Evolutionary conservation across 495 filamentous ascomycete species (phyloP), one percentile per base, ranked within the genome.

Genomic region (Lasiosphaeria hispida): DNA sequence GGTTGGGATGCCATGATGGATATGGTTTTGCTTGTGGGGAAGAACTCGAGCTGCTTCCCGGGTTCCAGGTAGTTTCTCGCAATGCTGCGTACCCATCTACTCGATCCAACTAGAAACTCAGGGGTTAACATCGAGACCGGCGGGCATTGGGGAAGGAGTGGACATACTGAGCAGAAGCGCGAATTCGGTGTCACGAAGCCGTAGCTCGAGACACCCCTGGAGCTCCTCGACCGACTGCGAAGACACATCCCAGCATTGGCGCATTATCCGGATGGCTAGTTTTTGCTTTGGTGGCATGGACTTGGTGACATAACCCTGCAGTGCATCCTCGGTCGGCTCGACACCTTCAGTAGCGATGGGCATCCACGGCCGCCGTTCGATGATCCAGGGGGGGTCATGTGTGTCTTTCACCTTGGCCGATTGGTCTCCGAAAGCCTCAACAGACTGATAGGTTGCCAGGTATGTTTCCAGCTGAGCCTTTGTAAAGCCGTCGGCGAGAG

Each of bases 401-500:
- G 15, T 11, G 3, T 42, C 3, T 11, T 34, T 7, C 6, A 15
- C 43, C n/a, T 53, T 48, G 23, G 23, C 23, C 23, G 23, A 30
- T 30, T 30, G 23, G 10, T 66, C 59, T 11, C 35, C 41, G 0
- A 43, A 36, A 14, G 44, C 19, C 9, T 18, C 57, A 19, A 53
- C 34, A 57, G 53, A 52, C 7, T 53, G 15, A 42, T 55, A 39
- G 42, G 53, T 30, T 41, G 30, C 36, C 15, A 77, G 54, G 49
- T 83, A 83, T 13, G 50, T 55, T 15, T 39, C 34, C 14, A 83
- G 64, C 45, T 83, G 80, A 0, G 48, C 7, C 15, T 5, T 63
- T 5, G 75, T 72, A 57, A 83, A 83, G 11, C 77, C 76, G 4
- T 66, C 37, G 6, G 64, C 42, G 13, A 83, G 62, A 7, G 60